Base-by-base conservation (phyloP, 2,329 filamentous ascomycete species). In the Pseudogymnoascus sp. region DNA sequence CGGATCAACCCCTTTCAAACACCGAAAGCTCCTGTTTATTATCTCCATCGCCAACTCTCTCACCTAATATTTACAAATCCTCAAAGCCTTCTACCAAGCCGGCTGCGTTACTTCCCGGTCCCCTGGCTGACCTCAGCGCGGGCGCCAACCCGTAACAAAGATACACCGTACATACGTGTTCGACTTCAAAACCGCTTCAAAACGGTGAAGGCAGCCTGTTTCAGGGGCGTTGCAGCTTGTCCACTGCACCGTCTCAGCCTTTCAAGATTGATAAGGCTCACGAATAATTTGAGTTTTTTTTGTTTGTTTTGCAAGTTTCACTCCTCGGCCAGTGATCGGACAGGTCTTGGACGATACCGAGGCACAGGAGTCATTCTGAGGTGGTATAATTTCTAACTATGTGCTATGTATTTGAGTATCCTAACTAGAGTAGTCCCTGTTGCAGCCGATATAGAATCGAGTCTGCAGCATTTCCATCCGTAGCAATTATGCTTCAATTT, bases 101-200 rank as follows among this genome's bases (percentile, higher is more conserved):
- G 29, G 48, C 10, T 55, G 21, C n/a, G 9, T 10, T 33, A 18
- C 9, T 8, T 55, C 9, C 48, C 29, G 48, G 35, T 33, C 3
- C 9, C 5, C 5, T 15, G 29, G 48, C 48, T 55, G 29, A 55
- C 29, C n/a, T 55, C 48, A 21, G 48, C 48, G 15, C 48, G 29
- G 29, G 21, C 35, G 13, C 3, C 27, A 18, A 15, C 29, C 29
- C 27, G 29, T 33, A 15, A 29, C 48, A 55, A 18, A 55, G 29
- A 3, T 21, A 21, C 48, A 55, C 21, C n/a, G 15, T 55, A 55
- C 33, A 55, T 18, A 55, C 45, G 31, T 55, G 15, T 29, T 55
- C 48, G 29, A 18, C 29, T 33, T 55, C 48, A 55, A 55, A 55
- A 55, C 48, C 29, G 9, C 48, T 33, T 55, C 48, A 55, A 55